These are phyloP conservation scores for Ascochyta clinopodiicola DNA, from an alignment of 2,329 filamentous ascomycete species.

Conservation along the genomic window DNA sequence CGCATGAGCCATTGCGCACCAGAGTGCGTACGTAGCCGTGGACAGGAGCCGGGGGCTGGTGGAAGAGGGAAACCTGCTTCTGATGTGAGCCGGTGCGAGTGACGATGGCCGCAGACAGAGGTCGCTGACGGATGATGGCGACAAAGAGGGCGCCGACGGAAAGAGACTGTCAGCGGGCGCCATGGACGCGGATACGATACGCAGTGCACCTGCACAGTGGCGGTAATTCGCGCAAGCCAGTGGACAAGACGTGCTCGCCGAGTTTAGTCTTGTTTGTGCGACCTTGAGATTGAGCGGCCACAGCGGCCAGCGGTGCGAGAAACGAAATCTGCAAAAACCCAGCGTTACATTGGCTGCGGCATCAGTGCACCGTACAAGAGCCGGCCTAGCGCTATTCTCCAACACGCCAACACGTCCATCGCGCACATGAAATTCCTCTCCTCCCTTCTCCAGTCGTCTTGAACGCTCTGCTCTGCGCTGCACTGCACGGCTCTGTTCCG, in stretches of 20 bases:
- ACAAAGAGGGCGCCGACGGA: slow-evolving; percentile 2
- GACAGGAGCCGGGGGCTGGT: neutral
- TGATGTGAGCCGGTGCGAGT: slow-evolving; percentile 4
- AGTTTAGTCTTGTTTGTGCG: slow-evolving; percentile 5
- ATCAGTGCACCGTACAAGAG: slow-evolving; percentile 21
- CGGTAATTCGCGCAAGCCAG: neutral
- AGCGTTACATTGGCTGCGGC: slow-evolving; percentile 26
- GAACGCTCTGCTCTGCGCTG: neutral
- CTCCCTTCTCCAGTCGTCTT: slow-evolving; percentile 17
- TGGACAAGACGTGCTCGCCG: slow-evolving; percentile 3
- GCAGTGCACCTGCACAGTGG: no score
- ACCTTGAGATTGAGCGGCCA: slow-evolving; percentile 9
- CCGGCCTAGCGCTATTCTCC: slow-evolving; percentile 8
- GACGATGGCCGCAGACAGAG: slow-evolving; percentile 3
- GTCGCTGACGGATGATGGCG: slow-evolving; percentile 8
- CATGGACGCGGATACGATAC: no score
- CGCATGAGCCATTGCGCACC: slow-evolving; percentile 15
- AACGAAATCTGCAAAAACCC: slow-evolving; percentile 21
- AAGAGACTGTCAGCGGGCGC: slow-evolving; percentile 6
- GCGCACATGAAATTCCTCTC: slow-evolving; percentile 31
- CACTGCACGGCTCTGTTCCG: slow-evolving; percentile 3
- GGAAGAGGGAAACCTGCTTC: slow-evolving; percentile 14
- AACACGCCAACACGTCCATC: slow-evolving; percentile 17
- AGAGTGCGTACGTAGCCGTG: slow-evolving; percentile 12
- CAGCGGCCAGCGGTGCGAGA: slow-evolving; percentile 10